Conservation (phyloP, 2,329 filamentous ascomycete genomes). For the Teratosphaeria zuluensis region DNA sequence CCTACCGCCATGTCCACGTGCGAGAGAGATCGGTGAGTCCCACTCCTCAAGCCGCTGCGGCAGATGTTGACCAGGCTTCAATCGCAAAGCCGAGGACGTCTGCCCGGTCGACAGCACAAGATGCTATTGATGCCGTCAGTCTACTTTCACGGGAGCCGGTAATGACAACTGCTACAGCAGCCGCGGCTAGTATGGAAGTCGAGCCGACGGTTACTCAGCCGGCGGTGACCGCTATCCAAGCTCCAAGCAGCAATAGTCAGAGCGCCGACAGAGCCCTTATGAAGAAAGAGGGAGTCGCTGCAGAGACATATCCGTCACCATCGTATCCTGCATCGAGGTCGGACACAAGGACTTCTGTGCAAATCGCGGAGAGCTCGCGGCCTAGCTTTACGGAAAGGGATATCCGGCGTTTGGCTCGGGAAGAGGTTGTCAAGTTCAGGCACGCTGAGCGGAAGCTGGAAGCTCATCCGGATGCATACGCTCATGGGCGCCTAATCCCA, state of each 20-base stretch:
- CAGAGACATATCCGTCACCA: not conserved
- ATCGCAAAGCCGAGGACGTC: constrained; percentile 4
- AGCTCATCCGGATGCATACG: constrained; percentile 19
- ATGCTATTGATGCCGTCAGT: constrained; percentile 8
- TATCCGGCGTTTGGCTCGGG: constrained; percentile 23
- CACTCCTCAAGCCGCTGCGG: not conserved
- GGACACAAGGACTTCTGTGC: not conserved
- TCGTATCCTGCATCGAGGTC: not conserved
- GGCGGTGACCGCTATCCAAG: not conserved
- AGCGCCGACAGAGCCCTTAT: not conserved
- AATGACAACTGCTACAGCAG: not conserved
- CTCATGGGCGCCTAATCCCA: constrained; percentile 22
- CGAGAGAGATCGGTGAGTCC: constrained; percentile 2
- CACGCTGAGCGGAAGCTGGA: constrained; percentile 25
- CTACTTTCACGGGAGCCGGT: not conserved
- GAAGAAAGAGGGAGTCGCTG: not conserved
- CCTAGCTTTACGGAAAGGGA: constrained; percentile 7
- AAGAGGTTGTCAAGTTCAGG: constrained; percentile 25
- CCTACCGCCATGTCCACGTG: constrained; percentile 7
- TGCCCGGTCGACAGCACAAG: constrained; percentile 9
- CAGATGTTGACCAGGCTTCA: not conserved
- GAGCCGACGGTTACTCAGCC: not conserved
- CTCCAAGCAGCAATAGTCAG: not conserved
- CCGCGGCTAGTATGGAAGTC: not conserved
- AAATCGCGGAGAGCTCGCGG: not conserved